These are phyloP conservation scores for Phanerochaete sordida DNA, from an alignment of 768 basidiomycete species.

Conservation along the genomic window DNA sequence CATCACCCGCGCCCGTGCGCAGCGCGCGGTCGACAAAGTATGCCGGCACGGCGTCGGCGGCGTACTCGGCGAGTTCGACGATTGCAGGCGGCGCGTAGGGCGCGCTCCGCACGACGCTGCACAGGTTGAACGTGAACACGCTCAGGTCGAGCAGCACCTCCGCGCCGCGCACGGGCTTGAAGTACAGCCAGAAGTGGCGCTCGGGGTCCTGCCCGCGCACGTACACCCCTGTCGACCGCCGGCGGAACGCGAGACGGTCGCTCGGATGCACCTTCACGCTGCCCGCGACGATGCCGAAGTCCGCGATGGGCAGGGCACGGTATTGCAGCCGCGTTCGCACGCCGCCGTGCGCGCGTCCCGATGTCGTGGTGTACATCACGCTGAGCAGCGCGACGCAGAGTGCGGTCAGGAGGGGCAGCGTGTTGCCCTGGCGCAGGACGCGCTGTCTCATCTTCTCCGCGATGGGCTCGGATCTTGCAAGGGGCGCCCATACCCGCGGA, in stretches of 20 bases:
- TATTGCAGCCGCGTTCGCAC: slow-evolving; percentile 34
- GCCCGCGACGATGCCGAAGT: slow-evolving; percentile 36
- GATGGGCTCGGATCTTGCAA: slow-evolving; percentile 20
- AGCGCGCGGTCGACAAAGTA: background rate
- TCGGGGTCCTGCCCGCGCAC: slow-evolving; percentile 37
- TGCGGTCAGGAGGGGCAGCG: slow-evolving; percentile 30
- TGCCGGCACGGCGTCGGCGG: background rate
- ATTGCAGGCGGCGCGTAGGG: background rate
- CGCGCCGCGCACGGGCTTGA: slow-evolving; percentile 39
- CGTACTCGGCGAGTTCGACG: no score
- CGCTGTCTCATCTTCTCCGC: slow-evolving; percentile 26
- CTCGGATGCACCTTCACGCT: background rate
- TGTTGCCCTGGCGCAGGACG: slow-evolving; percentile 27
- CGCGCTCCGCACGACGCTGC: background rate
- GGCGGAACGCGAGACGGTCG: slow-evolving; percentile 33
- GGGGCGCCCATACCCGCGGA: slow-evolving; percentile 32
- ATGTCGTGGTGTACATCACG: slow-evolving; percentile 39
- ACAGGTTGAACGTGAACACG: slow-evolving; percentile 5
- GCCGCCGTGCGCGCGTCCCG: slow-evolving; percentile 6
- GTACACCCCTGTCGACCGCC: slow-evolving; percentile 18
- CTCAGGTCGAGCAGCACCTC: background rate
- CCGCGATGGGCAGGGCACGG: slow-evolving; percentile 36
- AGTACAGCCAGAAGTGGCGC: slow-evolving; percentile 51
- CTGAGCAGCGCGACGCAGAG: slow-evolving; percentile 31
- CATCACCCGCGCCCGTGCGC: background rate